Conservation (phyloP, 1,139 yeast species). For the Yamadazyma sp. region DNA sequence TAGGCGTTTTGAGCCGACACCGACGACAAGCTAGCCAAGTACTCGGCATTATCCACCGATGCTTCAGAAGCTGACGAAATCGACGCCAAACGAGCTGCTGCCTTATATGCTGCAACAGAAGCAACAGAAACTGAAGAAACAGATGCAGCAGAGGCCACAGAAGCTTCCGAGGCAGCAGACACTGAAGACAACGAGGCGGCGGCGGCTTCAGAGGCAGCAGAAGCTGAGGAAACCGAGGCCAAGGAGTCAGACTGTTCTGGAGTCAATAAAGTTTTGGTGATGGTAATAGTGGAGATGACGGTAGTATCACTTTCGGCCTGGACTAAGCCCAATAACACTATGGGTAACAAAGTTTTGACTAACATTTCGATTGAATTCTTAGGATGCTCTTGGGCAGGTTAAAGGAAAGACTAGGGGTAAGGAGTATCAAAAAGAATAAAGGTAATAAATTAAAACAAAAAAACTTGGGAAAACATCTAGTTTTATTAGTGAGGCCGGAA, state of each 20-base stretch:
- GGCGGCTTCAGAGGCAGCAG: slow-evolving; percentile 18
- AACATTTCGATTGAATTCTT: slow-evolving; percentile 23
- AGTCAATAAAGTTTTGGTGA: slow-evolving; percentile 43
- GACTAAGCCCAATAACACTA: slow-evolving; percentile 27
- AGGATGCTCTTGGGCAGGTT: too few relatives aligned
- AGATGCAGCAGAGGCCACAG: slow-evolving; percentile 18
- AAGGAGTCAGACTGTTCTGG: slow-evolving; percentile 35
- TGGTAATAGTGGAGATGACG: slow-evolving; percentile 37
- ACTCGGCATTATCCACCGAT: slow-evolving; percentile 15
- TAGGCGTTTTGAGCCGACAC: slow-evolving; percentile 14
- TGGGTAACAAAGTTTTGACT: slow-evolving; percentile 24
- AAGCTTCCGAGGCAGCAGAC: slow-evolving; percentile 18
- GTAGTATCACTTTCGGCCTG: slow-evolving; percentile 44
- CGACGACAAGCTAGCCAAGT: slow-evolving; percentile 15
- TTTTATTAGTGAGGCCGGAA: slow-evolving; percentile 5
- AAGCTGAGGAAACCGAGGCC: slow-evolving; percentile 13
- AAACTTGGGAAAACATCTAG: slow-evolving; percentile 3
- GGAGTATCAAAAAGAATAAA: not conserved
- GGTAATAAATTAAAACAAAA: slow-evolving; percentile 1
- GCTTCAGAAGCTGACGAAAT: slow-evolving; percentile 15
- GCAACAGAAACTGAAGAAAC: slow-evolving; percentile 17
- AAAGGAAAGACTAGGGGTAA: slow-evolving; percentile 35
- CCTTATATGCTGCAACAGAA: too few relatives aligned
- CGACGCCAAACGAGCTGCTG: slow-evolving; percentile 13
- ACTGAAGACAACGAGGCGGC: slow-evolving; percentile 18